Evolutionary conservation across 75 land plant species (phyloP), one percentile per base, ranked within the genome.

Genomic region (Sequoia sempervirens): DNA sequence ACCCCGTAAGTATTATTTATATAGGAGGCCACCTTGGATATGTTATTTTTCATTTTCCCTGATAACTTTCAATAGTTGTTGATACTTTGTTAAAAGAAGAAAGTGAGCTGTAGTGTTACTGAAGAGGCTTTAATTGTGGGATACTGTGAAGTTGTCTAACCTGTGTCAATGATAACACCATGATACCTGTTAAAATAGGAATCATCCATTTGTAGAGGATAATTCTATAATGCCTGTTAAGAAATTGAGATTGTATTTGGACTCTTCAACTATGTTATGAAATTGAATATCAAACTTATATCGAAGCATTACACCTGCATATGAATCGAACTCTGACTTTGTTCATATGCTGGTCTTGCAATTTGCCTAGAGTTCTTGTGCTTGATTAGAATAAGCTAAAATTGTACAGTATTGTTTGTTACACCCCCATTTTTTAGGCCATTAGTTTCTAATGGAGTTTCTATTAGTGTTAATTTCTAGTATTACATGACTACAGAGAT

Each of bases 1-100:
- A 85, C 99, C 99, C 86, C 84, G 99, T 96, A 80, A 92, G 94
- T 90, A 47, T 68, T 1, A 32, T 81, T 26, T 52, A 34, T 52
- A 54, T 54, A 2, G 2, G 5, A 36, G 14, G 37, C 3, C 50
- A 45, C 80, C 46, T n/a, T 23, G 9, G 11, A 41, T 47, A 7
- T 0, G 12, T 41, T 61, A 64, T 81, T 15, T 61, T 9, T 66
- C 32, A n/a, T 73, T 26, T 83, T 38, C 3, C 20, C 28, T 81
- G 53, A 20, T 81, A 18, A 9, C 10, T 30, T 46, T 81, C 6
- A 43, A 9, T 78, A 38, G 66, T 30, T 56, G 86, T 50, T 80
- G 28, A 83, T 7, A 83, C 32, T 32, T 14, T 83, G 83, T 12
- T 9, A 20, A 12, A 79, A 36, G 5, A 66, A 80, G 46, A 11